Evolutionary conservation across 306 rosid species (phyloP).

Genomic region (Acacia melanoxylon): DNA sequence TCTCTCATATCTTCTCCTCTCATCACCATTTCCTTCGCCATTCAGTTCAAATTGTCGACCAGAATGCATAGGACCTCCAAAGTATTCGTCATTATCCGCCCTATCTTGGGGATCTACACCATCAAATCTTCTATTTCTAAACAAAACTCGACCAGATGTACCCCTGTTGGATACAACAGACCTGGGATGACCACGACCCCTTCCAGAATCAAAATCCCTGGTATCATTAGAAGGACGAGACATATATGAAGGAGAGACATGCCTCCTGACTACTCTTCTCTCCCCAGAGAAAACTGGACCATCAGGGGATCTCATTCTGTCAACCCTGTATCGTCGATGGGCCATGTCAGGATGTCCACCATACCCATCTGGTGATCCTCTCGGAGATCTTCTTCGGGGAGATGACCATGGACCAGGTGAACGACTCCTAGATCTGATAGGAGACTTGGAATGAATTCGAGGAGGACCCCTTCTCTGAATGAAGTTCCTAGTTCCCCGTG

Average conservation of each 20-base stretch:
- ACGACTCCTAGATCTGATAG: conserved; percentile 76
- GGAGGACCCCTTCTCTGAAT: conserved; percentile 66
- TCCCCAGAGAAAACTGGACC: conserved; percentile 62
- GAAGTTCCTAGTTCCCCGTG: conserved; percentile 67
- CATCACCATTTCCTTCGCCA: conserved; percentile 49
- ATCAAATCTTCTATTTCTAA: conserved; percentile 74
- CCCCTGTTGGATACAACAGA: conserved; percentile 57
- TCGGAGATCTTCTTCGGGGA: conserved; percentile 83
- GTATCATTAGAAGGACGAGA: conserved; percentile 60
- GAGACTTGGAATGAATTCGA: conserved; percentile 75
- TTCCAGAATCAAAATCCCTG: conserved; percentile 74
- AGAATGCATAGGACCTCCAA: conserved; percentile 68
- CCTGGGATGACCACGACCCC: conserved; percentile 77
- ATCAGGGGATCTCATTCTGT: conserved; percentile 87
- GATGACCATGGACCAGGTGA: conserved; percentile 85
- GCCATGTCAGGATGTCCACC: conserved; percentile 66
- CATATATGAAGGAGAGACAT: conserved; percentile 56
- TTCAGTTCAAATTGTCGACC: conserved; percentile 50
- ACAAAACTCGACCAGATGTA: conserved; percentile 59
- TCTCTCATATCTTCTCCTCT: conserved; percentile 61
- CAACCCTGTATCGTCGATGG: conserved; percentile 69
- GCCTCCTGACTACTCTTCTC: conserved; percentile 73
- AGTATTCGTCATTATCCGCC: conserved; percentile 56
- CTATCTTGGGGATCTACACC: conserved; percentile 70
- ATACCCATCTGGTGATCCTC: conserved; percentile 82